A percentile compares a stretch with the other conserved stretches of the same genome.
phyloP scores from a whole-genome alignment of 148 eudicot genomes.

The Persicaria maculosa region DNA sequence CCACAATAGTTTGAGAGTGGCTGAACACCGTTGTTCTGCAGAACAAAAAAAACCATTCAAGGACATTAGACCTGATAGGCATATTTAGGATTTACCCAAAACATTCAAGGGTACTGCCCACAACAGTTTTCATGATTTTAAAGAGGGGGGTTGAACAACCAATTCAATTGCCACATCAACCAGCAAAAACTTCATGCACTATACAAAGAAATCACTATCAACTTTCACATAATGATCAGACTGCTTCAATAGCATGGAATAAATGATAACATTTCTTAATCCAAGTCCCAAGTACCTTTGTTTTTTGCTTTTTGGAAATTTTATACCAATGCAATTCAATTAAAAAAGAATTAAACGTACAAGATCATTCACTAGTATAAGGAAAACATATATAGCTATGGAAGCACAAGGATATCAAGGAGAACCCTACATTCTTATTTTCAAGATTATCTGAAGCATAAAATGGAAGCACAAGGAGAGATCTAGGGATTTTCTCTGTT shows the following conservation, averaged over 20 bases:
- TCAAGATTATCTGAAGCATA: background rate
- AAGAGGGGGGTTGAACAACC: too few species aligned
- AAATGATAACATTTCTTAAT: background rate
- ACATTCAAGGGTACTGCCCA: too few species aligned
- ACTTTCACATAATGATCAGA: too few species aligned
- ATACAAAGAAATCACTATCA: too few species aligned
- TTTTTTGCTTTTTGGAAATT: background rate
- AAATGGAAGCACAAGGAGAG: too few species aligned
- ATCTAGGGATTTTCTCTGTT: too few species aligned
- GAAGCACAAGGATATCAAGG: too few species aligned
- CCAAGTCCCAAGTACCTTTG: background rate
- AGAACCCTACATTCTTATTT: background rate
- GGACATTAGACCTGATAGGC: background rate
- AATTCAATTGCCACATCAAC: too few species aligned
- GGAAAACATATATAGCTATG: too few species aligned
- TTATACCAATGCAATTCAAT: background rate
- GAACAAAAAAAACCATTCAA: background rate
- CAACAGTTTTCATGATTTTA: too few species aligned
- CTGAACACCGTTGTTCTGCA: slow-evolving; percentile 10
- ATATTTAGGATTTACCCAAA: background rate
- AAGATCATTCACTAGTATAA: background rate
- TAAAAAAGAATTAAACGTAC: background rate
- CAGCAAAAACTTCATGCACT: too few species aligned
- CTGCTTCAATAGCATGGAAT: background rate
- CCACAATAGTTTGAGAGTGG: slow-evolving; percentile 13